These are phyloP conservation scores for Ogataea degrootiae DNA, from an alignment of 805 yeast species.

Conservation along the genomic window DNA sequence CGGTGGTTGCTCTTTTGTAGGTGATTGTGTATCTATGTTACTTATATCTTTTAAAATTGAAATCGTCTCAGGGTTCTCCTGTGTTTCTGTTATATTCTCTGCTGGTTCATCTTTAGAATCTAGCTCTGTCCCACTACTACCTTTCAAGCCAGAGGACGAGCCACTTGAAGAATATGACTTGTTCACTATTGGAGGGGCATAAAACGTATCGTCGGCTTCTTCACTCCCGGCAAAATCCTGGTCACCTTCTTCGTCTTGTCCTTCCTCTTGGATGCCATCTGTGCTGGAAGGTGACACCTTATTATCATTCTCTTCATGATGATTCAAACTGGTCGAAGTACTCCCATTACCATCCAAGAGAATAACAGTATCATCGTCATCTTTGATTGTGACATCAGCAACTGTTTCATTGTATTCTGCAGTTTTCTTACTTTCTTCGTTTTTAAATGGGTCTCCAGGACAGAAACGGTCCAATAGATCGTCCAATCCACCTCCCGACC, in stretches of 20 bases:
- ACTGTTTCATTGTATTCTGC: slow-evolving; percentile 3
- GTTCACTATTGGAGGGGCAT: slow-evolving; percentile 17
- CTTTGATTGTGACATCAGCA: slow-evolving; percentile 2
- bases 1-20: not conserved
- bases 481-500: slow-evolving; percentile 86
- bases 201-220: slow-evolving; percentile 16
- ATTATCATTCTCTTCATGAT: no score
- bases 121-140: no score
- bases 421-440: slow-evolving; percentile 2
- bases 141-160: not conserved
- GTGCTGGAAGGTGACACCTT: not conserved
- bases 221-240: not conserved
- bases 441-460: slow-evolving; percentile 13
- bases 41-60: slow-evolving; percentile 1
- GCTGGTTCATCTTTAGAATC: not conserved
- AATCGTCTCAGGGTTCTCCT: not conserved
- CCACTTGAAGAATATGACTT: slow-evolving; percentile 5
- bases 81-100: not conserved
- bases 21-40: not conserved
- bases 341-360: no score
- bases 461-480: slow-evolving; percentile 26
- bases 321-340: no score
- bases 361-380: not conserved
- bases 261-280: not conserved
- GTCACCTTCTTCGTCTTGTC: not conserved